phyloP scores from a whole-genome alignment of 176 grass and related monocot genomes.

The Tillandsia fasciculata region DNA sequence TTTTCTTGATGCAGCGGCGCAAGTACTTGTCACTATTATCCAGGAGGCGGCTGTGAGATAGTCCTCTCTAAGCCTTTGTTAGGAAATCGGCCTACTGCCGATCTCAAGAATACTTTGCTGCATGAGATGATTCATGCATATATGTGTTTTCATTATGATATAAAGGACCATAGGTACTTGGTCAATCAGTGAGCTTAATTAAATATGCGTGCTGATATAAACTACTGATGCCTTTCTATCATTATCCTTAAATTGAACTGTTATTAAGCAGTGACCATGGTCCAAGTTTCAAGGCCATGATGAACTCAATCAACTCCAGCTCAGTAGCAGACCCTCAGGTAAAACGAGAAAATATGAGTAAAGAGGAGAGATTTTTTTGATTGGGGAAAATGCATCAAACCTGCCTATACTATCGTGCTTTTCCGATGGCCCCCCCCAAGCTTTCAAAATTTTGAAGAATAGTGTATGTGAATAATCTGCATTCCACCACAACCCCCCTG shows the following conservation, averaged over 20 bases:
- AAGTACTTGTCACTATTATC: conserved; percentile 46
- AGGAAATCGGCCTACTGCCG: neutral
- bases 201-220: neutral
- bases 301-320: conserved; percentile 46
- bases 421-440: too few species aligned
- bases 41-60: conserved; percentile 55
- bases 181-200: neutral
- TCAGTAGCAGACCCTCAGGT: conserved; percentile 40
- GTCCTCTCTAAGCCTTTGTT: conserved; percentile 45
- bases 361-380: neutral
- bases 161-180: conserved; percentile 36
- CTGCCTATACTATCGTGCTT: too few species aligned
- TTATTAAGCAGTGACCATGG: conserved; percentile 53
- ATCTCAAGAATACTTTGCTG: conserved; percentile 61
- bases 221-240: neutral
- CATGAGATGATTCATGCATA: conserved; percentile 86
- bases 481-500: too few species aligned
- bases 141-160: conserved; percentile 45
- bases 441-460: too few species aligned
- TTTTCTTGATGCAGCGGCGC: conserved; percentile 31
- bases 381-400: too few species aligned
- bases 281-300: conserved; percentile 34
- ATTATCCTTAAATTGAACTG: conserved; percentile 12
- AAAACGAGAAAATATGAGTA: conserved; percentile 17
- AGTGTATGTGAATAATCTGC: too few species aligned